These are phyloP conservation scores for Taiwanofungus camphoratus DNA, from an alignment of 1,284 basidiomycete genomes.

Conservation along the genomic window DNA sequence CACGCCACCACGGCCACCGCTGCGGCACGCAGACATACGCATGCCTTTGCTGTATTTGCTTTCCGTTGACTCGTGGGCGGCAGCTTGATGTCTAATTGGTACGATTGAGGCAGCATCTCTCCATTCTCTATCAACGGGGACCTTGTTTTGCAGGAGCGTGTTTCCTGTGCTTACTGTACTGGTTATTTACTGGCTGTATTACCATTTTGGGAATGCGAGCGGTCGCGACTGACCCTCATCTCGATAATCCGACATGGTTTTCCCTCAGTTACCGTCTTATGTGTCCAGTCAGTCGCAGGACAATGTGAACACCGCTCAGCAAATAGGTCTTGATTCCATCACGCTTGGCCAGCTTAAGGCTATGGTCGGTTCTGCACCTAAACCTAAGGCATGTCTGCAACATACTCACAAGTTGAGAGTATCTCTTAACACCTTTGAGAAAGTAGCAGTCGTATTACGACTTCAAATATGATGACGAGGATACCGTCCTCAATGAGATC, in stretches of 20 bases:
- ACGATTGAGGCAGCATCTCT: too few species aligned
- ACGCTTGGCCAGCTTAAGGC: conserved; percentile 78
- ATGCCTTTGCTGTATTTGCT: too few species aligned
- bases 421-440: conserved; percentile 17
- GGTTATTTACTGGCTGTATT: too few species aligned
- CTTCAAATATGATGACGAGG: conserved; percentile 92
- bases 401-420: conserved; percentile 4
- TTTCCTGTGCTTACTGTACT: too few species aligned
- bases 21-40: too few species aligned
- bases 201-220: too few species aligned
- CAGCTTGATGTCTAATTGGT: too few species aligned
- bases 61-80: too few species aligned
- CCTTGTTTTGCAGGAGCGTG: too few species aligned
- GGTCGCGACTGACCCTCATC: too few species aligned
- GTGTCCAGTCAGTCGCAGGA: conserved; percentile 16
- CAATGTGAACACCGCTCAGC: conserved; percentile 11
- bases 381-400: conserved; percentile 57
- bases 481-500: conserved; percentile 92
- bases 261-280: conserved; percentile 23
- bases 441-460: conserved; percentile 79
- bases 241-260: conserved; percentile 26
- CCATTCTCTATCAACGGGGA: too few species aligned
- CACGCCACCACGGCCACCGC: too few species aligned
- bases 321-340: conserved; percentile 56
- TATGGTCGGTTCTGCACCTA: conserved; percentile 64